These are phyloP conservation scores for Aspergillus persii DNA, from an alignment of 2,329 filamentous ascomycete genomes.

Conservation along the genomic window DNA sequence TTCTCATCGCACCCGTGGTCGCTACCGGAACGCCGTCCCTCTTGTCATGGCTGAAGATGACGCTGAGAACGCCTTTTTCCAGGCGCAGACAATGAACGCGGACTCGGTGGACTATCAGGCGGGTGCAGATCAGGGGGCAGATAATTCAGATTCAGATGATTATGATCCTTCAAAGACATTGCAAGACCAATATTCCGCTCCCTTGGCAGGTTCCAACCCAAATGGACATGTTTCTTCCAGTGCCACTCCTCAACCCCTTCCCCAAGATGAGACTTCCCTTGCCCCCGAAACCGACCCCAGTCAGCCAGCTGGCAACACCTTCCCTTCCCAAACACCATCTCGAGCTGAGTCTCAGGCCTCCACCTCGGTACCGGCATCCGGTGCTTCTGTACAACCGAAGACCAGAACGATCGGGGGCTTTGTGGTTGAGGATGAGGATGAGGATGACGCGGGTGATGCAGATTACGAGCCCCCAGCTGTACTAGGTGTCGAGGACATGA, in stretches of 20 bases:
- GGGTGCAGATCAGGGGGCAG: conserved; percentile 54
- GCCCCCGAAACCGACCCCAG: conserved; percentile 29
- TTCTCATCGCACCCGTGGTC: conserved; percentile 6
- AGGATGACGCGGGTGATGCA: conserved; percentile 51
- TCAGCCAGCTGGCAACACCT: conserved; percentile 26
- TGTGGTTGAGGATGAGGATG: conserved; percentile 62
- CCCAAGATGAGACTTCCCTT: conserved; percentile 21
- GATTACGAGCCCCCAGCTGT: conserved; percentile 56
- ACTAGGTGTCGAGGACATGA: conserved; percentile 49
- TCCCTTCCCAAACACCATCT: conserved; percentile 33
- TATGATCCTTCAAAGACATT: conserved; percentile 53
- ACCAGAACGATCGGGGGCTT: conserved; percentile 60
- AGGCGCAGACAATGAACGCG: conserved; percentile 47
- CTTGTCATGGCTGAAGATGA: conserved; percentile 52
- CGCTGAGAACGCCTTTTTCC: conserved; percentile 53
- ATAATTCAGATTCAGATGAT: conserved; percentile 57
- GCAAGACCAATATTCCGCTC: conserved; percentile 39
- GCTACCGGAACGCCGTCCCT: conserved; percentile 10
- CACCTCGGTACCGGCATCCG: conserved; percentile 28
- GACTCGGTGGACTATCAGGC: conserved; percentile 38
- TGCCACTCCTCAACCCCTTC: conserved; percentile 9
- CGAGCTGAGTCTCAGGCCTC: conserved; percentile 35
- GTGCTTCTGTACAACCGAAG: conserved; percentile 39
- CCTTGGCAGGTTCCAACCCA: conserved; percentile 30
- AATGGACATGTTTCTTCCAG: conserved; percentile 29